phyloP scores from a whole-genome alignment of 1,284 basidiomycete species.

The Leccinum variabile region DNA sequence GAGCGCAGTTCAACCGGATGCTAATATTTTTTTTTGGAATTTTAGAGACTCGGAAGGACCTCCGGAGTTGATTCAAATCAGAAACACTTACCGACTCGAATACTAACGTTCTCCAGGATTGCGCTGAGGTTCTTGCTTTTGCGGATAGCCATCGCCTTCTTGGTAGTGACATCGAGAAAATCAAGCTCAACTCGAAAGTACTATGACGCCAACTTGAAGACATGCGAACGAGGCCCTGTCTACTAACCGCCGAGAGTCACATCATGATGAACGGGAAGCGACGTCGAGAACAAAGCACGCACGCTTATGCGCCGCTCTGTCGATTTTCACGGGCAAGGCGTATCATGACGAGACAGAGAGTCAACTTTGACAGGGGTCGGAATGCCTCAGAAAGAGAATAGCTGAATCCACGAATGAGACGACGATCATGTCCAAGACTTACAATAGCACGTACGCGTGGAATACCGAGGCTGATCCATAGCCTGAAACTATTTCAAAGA shows the following conservation, averaged over 20 bases:
- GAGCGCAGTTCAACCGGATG: conserved; percentile 68
- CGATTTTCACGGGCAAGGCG: conserved; percentile 84
- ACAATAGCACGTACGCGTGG: conserved; percentile 46
- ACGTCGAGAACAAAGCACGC: conserved; percentile 38
- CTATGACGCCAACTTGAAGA: conserved; percentile 52
- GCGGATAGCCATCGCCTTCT: conserved; percentile 82
- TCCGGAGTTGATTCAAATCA: background rate
- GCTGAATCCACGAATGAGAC: conserved; percentile 37
- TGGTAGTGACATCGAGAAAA: conserved; percentile 80
- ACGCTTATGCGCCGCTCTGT: conserved; percentile 86
- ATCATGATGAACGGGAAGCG: background rate
- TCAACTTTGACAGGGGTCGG: conserved; percentile 81
- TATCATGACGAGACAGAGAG: conserved; percentile 86
- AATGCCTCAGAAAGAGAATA: conserved; percentile 83
- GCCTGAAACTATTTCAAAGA: conserved; percentile 88
- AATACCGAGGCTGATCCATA: conserved; percentile 80
- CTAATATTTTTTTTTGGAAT: conserved; percentile 36
- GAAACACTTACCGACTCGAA: conserved; percentile 38
- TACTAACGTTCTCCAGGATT: conserved; percentile 44
- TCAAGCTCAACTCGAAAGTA: conserved; percentile 71
- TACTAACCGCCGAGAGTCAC: conserved; percentile 35
- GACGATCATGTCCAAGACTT: background rate
- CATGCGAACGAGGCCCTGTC: conserved; percentile 51
- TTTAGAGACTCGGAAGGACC: conserved; percentile 7
- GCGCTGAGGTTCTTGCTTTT: conserved; percentile 63